Evolutionary conservation across 2,329 filamentous ascomycete species (phyloP), one percentile per base, ranked within the genome.

Genomic region (Phoma sp.): DNA sequence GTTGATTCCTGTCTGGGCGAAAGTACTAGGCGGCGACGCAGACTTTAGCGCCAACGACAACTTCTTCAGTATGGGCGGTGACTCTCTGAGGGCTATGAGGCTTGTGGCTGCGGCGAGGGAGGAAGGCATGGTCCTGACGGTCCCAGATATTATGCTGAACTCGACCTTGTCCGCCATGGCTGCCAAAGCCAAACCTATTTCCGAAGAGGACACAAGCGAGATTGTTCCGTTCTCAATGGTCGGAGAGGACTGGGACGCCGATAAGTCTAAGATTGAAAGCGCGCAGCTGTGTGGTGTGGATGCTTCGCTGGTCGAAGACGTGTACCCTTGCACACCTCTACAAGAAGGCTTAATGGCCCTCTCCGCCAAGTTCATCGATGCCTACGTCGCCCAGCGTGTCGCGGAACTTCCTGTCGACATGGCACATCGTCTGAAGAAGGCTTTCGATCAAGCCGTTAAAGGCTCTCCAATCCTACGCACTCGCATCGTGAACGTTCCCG

Each of bases 121-220:
- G 2, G 77, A 80, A 22, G 80, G 79, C 0, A 67, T 84, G 44
- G 73, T 76, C 7, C 63, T 87, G 22, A 82, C 78, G 1, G 85
- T 87, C 1, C 80, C 82, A 2, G 78, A 84, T 24, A 81, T 86
- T 51, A 86, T 88, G 73, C 73, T 70, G 17, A 70, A 79, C 45
- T 77, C 79, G 22, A 76, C 69, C 7, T 68, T 81, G 4, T 67
- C 78, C 1, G 76, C 70, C 0, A 83, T 84, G 81, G 80, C 81
- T 51, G 67, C 33, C 36, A 72, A 59, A 68, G 69, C 60, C 51
- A 75, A 59, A 12, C 55, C 55, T 6, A 19, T 71, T 0, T 58
- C 60, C 3, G 50, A 56, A 10, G 62, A 63, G 12, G 61, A 60
- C 1, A 48, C 70, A 0, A 55, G 40, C 4, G 64, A 72, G 0